A percentile compares a stretch with the other conserved stretches of the same genome.
Evolutionary conservation across 2,329 filamentous ascomycete genomes (phyloP).

Genomic region (Colletotrichum simmondsii): DNA sequence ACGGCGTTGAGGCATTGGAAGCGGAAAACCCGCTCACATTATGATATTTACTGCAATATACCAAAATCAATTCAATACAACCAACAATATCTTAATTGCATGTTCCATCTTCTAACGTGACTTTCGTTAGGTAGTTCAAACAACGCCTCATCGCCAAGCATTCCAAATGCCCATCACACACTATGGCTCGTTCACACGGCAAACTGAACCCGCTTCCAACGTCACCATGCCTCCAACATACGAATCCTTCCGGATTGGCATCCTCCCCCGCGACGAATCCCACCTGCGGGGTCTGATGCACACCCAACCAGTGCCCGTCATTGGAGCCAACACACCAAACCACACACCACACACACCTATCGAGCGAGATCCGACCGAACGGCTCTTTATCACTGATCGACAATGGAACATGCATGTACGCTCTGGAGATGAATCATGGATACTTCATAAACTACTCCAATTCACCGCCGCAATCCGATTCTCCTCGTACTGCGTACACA

Average conservation of each 20-base stretch:
- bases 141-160: no score
- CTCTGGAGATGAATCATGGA: not conserved
- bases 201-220: not conserved
- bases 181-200: not conserved
- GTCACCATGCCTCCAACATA: not conserved
- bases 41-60: not conserved
- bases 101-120: not conserved
- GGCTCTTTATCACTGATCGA: not conserved
- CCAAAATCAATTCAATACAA: not conserved
- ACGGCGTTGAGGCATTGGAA: slow-evolving; percentile 11
- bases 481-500: not conserved
- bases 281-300: not conserved
- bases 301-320: not conserved
- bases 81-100: not conserved
- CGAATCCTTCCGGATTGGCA: not conserved
- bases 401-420: not conserved
- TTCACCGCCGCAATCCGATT: no score
- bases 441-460: not conserved
- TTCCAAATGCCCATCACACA: no score
- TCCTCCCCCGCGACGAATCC: not conserved
- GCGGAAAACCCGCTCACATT: not conserved
- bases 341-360: not conserved
- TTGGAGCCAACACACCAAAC: not conserved
- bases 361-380: not conserved
- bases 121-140: not conserved